phyloP scores from a whole-genome alignment of 306 rosid genomes.

The Cucurbita pepo region DNA sequence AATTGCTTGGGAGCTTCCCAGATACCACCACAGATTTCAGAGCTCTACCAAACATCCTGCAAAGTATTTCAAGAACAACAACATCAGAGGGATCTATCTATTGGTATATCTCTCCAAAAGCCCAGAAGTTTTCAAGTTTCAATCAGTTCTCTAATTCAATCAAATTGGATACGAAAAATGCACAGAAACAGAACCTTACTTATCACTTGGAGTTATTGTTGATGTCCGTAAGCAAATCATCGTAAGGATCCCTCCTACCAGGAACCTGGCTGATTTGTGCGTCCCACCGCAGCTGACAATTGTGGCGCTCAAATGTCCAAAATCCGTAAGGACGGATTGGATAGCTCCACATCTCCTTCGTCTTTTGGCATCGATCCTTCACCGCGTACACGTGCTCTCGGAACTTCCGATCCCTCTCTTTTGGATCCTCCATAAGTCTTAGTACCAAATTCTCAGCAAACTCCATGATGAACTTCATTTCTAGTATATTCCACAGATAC shows the following conservation, averaged over 20 bases:
- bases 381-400: slow-evolving; percentile 49
- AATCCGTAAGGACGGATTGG: slow-evolving; percentile 87
- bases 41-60: background rate
- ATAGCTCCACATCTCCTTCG: slow-evolving; percentile 79
- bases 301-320: slow-evolving; percentile 97
- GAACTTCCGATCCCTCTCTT: slow-evolving; percentile 77
- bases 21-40: background rate
- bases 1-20: background rate
- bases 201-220: slow-evolving; percentile 23
- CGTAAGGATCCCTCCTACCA: slow-evolving; percentile 88
- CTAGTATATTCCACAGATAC: slow-evolving; percentile 1
- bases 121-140: background rate
- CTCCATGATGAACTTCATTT: slow-evolving; percentile 81
- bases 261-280: slow-evolving; percentile 78
- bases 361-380: slow-evolving; percentile 50
- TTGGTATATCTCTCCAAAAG: background rate
- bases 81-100: background rate
- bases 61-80: background rate
- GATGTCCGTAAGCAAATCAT: slow-evolving; percentile 49
- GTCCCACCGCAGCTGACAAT: slow-evolving; percentile 78
- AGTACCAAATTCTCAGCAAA: slow-evolving; percentile 75
- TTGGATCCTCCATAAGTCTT: slow-evolving; percentile 82
- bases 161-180: background rate
- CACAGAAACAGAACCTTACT: background rate
- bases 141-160: background rate